Conservation (phyloP, 108 stramenopile genomes). For the Cylindrotheca fusiformis region DNA sequence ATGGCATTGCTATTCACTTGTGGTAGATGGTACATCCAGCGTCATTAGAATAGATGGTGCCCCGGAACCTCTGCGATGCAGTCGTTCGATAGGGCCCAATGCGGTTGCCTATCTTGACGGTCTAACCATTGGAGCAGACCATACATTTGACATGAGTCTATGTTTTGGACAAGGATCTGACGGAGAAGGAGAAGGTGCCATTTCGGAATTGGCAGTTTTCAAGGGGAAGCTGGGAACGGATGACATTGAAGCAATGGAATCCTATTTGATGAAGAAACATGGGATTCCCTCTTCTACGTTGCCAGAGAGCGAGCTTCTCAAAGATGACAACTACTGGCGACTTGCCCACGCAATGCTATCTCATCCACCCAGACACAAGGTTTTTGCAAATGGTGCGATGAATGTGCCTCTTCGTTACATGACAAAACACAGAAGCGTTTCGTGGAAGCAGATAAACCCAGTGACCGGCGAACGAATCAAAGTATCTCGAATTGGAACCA, state of each 20-base stretch:
- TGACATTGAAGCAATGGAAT: constrained; percentile 64
- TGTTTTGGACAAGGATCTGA: constrained; percentile 69
- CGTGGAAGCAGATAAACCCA: constrained; percentile 63
- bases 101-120: constrained; percentile 58
- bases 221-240: constrained; percentile 48
- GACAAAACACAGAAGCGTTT: constrained; percentile 60
- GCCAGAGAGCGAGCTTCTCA: constrained; percentile 21
- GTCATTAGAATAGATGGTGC: constrained; percentile 66
- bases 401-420: constrained; percentile 65
- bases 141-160: constrained; percentile 75
- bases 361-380: constrained; percentile 37
- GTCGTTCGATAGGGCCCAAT: constrained; percentile 4
- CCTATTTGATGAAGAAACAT: constrained; percentile 71
- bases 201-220: constrained; percentile 79
- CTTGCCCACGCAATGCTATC: constrained; percentile 62
- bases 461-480: constrained; percentile 58
- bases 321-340: constrained; percentile 56
- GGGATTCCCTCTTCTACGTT: constrained; percentile 38
- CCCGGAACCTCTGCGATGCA: constrained; percentile 34
- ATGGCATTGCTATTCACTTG: constrained; percentile 78
- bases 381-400: neutral
- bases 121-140: constrained; percentile 83
- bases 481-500: constrained; percentile 57
- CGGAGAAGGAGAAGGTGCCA: constrained; percentile 76
- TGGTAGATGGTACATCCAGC: constrained; percentile 66